These are phyloP conservation scores for Limnanthes douglasii DNA, from an alignment of 345 rosid genomes.

Conservation along the genomic window DNA sequence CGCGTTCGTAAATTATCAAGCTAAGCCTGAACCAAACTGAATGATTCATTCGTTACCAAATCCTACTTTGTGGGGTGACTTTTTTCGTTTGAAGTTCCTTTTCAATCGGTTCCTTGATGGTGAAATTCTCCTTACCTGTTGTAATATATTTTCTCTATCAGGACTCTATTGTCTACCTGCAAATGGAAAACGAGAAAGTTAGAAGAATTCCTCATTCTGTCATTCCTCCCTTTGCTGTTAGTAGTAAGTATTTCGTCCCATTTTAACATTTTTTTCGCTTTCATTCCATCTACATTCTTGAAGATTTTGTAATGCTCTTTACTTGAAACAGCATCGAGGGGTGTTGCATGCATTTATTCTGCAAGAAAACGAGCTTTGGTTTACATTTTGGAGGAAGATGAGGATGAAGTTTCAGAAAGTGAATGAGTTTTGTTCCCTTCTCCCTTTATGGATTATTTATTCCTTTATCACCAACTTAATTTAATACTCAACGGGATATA, in stretches of 20 bases:
- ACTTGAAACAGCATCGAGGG: conserved; percentile 43
- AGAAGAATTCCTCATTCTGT: conserved; percentile 51
- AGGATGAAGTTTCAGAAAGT: conserved; percentile 40
- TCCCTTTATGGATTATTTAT: neutral
- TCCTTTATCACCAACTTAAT: too few relatives aligned
- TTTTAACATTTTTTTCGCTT: neutral
- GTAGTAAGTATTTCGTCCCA: conserved; percentile 61
- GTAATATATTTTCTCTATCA: conserved; percentile 9
- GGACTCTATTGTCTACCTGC: conserved; percentile 35
- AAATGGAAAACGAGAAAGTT: conserved; percentile 54
- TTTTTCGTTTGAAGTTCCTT: too few relatives aligned
- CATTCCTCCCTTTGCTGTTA: conserved; percentile 61
- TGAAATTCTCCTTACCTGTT: conserved; percentile 2
- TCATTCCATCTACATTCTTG: neutral
- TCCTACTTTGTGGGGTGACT: too few relatives aligned
- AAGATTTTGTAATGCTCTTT: neutral
- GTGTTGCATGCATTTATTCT: conserved; percentile 59
- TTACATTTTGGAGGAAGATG: conserved; percentile 61
- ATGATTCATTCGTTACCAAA: too few relatives aligned
- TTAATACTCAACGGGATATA: too few relatives aligned
- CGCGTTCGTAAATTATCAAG: too few relatives aligned
- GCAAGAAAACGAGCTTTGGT: conserved; percentile 58
- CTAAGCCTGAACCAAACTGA: too few relatives aligned
- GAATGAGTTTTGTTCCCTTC: conserved; percentile 10
- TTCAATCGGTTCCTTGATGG: neutral